Evolutionary conservation across 768 basidiomycete species (phyloP).

Genomic region (Mycena floridula): DNA sequence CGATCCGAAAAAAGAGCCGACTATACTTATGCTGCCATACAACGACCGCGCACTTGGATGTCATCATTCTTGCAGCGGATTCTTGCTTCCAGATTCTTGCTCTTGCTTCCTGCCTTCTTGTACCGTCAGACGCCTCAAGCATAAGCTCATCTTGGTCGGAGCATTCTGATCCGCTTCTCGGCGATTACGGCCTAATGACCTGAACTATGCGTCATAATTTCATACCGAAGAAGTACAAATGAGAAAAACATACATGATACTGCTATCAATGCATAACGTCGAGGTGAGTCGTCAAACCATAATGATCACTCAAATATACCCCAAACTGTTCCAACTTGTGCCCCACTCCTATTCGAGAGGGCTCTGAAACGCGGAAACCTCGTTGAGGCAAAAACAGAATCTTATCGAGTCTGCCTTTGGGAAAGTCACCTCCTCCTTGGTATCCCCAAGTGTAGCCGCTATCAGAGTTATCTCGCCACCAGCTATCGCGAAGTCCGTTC

Average conservation of each 20-base stretch:
- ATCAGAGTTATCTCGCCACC: constrained; percentile 40
- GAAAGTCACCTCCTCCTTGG: constrained; percentile 43
- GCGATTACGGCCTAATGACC: no score
- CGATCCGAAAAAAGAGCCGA: no score
- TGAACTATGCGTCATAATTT: no score
- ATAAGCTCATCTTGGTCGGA: no score
- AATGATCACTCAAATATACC: constrained; percentile 65
- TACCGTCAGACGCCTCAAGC: no score
- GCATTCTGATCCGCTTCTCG: no score
- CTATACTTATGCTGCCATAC: no score
- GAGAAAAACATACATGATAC: neutral
- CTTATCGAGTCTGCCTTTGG: constrained; percentile 58
- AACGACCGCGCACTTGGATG: no score
- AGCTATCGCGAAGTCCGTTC: constrained; percentile 55
- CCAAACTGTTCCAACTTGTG: constrained; percentile 32
- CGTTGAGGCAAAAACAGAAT: constrained; percentile 48
- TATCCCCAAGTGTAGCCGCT: constrained; percentile 65
- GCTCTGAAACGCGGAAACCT: constrained; percentile 46
- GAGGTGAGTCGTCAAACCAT: constrained; percentile 36
- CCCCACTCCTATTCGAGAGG: constrained; percentile 51
- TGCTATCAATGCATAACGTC: constrained; percentile 9
- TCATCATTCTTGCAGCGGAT: no score
- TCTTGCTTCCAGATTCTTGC: no score
- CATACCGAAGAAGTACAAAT: no score
- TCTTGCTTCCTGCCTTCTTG: no score